Conservation (phyloP, 169 alveolate genomes). For the Cryptosporidium felis region DNA sequence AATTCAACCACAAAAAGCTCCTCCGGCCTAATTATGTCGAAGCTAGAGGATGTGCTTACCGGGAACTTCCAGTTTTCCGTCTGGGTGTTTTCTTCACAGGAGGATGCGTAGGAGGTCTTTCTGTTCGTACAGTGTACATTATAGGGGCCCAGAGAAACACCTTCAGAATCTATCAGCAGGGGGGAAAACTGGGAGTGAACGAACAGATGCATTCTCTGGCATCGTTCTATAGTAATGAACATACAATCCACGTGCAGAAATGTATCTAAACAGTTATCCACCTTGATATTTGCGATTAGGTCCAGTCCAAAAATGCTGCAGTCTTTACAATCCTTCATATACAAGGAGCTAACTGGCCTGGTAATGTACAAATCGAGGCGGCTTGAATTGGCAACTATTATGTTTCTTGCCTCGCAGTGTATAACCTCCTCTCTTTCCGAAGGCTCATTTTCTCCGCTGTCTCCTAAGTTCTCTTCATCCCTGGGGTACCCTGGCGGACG, state of each 20-base stretch:
- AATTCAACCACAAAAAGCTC: constrained; percentile 1
- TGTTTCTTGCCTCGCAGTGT: background rate
- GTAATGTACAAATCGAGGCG: constrained; percentile 2
- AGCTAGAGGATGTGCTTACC: background rate
- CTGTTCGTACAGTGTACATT: constrained; percentile 16
- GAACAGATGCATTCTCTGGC: background rate
- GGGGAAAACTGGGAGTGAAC: constrained; percentile 52
- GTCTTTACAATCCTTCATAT: background rate
- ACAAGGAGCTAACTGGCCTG: background rate
- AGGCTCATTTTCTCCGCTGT: background rate
- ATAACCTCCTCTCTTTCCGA: background rate
- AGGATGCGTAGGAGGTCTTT: constrained; percentile 19
- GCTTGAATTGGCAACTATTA: constrained; percentile 10
- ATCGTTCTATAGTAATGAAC: background rate
- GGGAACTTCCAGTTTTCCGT: constrained; percentile 37
- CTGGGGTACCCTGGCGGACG: background rate
- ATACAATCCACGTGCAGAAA: constrained; percentile 25
- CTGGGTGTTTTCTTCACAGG: background rate
- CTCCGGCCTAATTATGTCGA: constrained; percentile 3
- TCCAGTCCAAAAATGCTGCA: constrained; percentile 14
- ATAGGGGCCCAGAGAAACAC: constrained; percentile 29
- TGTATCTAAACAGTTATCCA: background rate
- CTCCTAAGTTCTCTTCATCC: background rate
- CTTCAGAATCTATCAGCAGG: background rate
- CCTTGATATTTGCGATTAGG: constrained; percentile 1